phyloP scores from a whole-genome alignment of 305 asterid species.

The Fraxinus xanthoxyloides region DNA sequence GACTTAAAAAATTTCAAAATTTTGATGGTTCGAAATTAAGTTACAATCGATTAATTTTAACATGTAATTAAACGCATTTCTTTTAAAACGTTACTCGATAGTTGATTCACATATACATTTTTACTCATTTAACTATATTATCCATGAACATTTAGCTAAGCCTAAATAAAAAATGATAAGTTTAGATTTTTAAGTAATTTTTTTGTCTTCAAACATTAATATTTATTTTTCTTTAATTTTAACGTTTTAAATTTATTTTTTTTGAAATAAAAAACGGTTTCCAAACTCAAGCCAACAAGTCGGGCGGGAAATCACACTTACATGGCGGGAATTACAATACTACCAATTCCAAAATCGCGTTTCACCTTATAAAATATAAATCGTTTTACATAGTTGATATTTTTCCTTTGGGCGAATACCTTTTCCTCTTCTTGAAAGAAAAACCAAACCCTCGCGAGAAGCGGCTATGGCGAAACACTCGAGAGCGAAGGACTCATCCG shows the following conservation, averaged over 20 bases:
- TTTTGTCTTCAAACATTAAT: background rate
- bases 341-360: background rate
- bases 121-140: background rate
- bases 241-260: background rate
- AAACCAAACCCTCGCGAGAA: constrained; percentile 24
- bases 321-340: constrained; percentile 34
- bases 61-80: too few relatives aligned
- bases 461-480: constrained; percentile 36
- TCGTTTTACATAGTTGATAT: too few relatives aligned
- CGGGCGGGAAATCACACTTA: constrained; percentile 32
- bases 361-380: background rate
- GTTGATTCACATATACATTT: background rate
- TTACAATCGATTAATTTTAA: too few relatives aligned
- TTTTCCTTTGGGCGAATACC: background rate
- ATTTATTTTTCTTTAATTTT: background rate
- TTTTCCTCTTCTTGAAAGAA: background rate
- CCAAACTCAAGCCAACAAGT: background rate
- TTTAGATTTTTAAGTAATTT: too few relatives aligned
- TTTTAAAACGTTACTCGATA: background rate
- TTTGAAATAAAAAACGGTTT: background rate
- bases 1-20: too few relatives aligned
- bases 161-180: background rate
- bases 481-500: constrained; percentile 36
- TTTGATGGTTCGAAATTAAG: background rate
- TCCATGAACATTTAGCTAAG: background rate